Conservation (phyloP, 2,329 filamentous ascomycete genomes). For the Xenosphaeropsis pyriputrescens region DNA sequence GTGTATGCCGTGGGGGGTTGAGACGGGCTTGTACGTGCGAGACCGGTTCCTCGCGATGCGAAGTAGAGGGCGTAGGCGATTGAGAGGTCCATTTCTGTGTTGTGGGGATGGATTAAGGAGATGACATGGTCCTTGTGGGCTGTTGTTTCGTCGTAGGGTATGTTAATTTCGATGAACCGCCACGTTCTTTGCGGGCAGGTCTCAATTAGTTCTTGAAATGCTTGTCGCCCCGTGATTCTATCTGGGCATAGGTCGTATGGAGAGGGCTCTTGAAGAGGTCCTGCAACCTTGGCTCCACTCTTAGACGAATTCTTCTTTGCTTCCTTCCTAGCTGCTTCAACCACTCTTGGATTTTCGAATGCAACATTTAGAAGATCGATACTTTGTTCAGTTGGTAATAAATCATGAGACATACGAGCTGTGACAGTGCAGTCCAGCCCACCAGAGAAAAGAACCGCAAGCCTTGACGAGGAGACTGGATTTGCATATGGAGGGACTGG, state of each 20-base stretch:
- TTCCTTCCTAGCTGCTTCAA: constrained; percentile 20
- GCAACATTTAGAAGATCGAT: constrained; percentile 92
- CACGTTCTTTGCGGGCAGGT: constrained; percentile 60
- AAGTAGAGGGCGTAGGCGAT: constrained; percentile 94
- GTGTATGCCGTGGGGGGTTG: constrained; percentile 28
- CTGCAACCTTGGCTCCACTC: no score
- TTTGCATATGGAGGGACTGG: constrained; percentile 34
- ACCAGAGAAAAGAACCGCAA: constrained; percentile 85
- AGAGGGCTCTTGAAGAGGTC: constrained; percentile 4
- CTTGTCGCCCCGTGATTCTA: constrained; percentile 69
- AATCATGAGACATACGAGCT: constrained; percentile 64
- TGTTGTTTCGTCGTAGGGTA: constrained; percentile 64
- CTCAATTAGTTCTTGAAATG: constrained; percentile 56
- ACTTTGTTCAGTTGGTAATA: constrained; percentile 50
- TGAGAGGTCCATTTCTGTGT: constrained; percentile 97
- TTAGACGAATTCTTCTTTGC: constrained; percentile 10
- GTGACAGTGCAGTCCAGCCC: constrained; percentile 87
- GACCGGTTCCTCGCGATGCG: constrained; percentile 57
- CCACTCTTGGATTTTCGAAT: constrained; percentile 80
- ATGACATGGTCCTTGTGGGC: constrained; percentile 56
- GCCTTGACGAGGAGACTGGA: constrained; percentile 25
- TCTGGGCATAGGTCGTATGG: constrained; percentile 81
- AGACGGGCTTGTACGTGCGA: constrained; percentile 9
- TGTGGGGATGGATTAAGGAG: constrained; percentile 76
- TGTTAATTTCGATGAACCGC: constrained; percentile 76